Evolutionary conservation across 202 grass and related monocot species (phyloP).

Genomic region (Setaria italica): DNA sequence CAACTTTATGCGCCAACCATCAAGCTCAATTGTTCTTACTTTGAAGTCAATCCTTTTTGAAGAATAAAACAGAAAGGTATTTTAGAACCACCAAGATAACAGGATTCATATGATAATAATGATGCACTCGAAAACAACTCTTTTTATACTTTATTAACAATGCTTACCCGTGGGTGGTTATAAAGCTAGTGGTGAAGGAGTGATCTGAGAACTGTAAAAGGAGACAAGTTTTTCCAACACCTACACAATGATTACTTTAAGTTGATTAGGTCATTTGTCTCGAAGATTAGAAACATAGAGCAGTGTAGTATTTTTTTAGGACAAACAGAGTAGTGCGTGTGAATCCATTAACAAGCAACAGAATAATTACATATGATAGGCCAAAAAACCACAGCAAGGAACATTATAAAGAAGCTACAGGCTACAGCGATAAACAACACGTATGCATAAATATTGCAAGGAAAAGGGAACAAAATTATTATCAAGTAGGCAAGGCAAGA

Average conservation of each 20-base stretch:
- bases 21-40: conserved; percentile 64
- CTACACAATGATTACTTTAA: conserved; percentile 29
- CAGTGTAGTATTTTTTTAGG: neutral
- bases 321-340: neutral
- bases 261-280: neutral
- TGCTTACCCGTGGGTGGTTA: conserved; percentile 57
- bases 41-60: conserved; percentile 62
- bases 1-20: conserved; percentile 65
- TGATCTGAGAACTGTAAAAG: conserved; percentile 58
- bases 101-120: conserved; percentile 1
- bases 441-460: neutral
- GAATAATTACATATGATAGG: neutral
- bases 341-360: conserved; percentile 4
- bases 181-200: conserved; percentile 60
- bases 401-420: neutral
- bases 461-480: conserved; percentile 8
- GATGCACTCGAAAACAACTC: neutral
- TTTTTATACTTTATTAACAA: neutral
- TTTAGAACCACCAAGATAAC: conserved; percentile 6
- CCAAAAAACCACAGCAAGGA: neutral
- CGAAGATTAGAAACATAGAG: neutral
- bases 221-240: conserved; percentile 66
- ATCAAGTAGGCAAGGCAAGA: neutral
- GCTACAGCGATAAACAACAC: neutral
- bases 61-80: neutral